phyloP scores from a whole-genome alignment of 148 eudicot species.

The Vaccinium macrocarpon region DNA sequence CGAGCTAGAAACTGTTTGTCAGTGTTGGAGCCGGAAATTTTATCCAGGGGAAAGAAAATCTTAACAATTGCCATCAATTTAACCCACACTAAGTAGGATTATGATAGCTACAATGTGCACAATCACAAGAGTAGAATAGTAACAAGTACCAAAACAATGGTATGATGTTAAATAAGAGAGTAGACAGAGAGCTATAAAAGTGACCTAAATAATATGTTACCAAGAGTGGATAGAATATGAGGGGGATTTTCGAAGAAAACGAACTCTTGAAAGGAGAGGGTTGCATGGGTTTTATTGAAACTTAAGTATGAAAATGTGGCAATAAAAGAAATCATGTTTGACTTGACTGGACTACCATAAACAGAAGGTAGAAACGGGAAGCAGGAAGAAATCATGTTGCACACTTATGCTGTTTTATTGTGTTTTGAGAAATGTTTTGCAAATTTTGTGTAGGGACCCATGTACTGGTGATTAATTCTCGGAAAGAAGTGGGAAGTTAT shows the following conservation, averaged over 20 bases:
- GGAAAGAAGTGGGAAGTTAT: constrained; percentile 81
- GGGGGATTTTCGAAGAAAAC: not conserved
- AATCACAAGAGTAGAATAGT: not conserved
- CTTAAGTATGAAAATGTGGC: not conserved
- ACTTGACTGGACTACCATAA: not conserved
- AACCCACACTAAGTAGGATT: not conserved
- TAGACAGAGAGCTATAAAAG: not conserved
- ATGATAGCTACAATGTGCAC: not conserved
- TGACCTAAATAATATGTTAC: not conserved
- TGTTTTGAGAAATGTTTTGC: constrained; percentile 3
- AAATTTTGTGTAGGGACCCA: constrained; percentile 55
- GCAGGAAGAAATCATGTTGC: not conserved
- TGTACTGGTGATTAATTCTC: constrained; percentile 71
- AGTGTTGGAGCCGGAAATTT: not conserved
- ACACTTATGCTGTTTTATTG: not conserved
- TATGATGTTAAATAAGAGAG: not conserved
- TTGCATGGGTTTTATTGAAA: not conserved
- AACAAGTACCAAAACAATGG: not conserved
- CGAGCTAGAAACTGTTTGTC: not conserved
- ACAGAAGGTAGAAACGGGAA: not conserved
- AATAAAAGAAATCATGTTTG: not conserved
- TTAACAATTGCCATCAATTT: not conserved
- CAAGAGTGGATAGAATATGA: not conserved
- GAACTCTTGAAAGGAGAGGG: not conserved
- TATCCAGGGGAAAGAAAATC: not conserved